phyloP scores from a whole-genome alignment of 306 rosid genomes.

The Alnus rubra region DNA sequence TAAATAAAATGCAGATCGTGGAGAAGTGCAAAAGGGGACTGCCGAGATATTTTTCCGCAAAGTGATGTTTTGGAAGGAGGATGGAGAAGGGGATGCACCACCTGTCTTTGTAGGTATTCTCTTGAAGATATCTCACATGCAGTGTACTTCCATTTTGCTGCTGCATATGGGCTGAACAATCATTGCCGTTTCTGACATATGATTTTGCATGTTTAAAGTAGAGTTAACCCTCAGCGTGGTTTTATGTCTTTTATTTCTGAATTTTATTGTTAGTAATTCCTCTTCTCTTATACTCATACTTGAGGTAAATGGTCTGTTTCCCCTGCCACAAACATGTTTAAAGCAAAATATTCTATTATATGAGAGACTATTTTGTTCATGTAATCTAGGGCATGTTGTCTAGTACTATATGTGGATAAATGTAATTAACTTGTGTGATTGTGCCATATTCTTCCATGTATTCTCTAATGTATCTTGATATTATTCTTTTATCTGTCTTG shows the following conservation, averaged over 20 bases:
- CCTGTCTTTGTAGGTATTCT: conserved; percentile 91
- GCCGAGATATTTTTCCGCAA: conserved; percentile 87
- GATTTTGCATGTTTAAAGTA: not conserved
- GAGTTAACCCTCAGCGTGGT: not conserved
- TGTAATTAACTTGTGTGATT: not conserved
- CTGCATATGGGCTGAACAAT: not conserved
- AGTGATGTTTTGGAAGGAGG: conserved; percentile 90
- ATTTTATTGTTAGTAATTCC: not conserved
- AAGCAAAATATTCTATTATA: not conserved
- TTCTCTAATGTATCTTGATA: not conserved
- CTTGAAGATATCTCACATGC: conserved; percentile 12
- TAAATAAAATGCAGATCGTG: conserved; percentile 66
- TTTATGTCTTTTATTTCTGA: not conserved
- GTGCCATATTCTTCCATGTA: not conserved
- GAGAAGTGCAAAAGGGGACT: conserved; percentile 79
- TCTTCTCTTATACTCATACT: not conserved
- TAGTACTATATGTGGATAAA: conserved; percentile 1
- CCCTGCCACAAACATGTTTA: not conserved
- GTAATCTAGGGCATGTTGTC: not conserved
- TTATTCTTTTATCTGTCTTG: conserved; percentile 9
- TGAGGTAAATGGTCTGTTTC: not conserved
- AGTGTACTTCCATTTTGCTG: not conserved
- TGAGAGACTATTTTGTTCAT: conserved; percentile 7
- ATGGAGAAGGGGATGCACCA: conserved; percentile 85
- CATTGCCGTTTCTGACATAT: not conserved